Percentiles rank a stretch among this genome's conserved stretches.
Conservation (phyloP, 345 rosid genomes). For the Lepidium sativum region DNA sequence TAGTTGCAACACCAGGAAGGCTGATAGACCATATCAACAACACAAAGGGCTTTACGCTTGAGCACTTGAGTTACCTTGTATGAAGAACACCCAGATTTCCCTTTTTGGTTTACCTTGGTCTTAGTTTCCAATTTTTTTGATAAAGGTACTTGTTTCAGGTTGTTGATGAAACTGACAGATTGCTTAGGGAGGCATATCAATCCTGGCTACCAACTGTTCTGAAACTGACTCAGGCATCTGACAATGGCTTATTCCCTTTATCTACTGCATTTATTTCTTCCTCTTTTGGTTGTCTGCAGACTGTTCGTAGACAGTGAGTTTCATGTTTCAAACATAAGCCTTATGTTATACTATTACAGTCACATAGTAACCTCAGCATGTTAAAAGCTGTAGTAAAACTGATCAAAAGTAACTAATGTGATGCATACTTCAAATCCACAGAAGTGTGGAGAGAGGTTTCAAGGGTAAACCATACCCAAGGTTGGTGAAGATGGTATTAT, state of each 20-base stretch:
- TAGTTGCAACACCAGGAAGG: constrained; percentile 97
- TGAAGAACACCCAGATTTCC: constrained; percentile 13
- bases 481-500: constrained; percentile 78
- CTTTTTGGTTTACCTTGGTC: background rate
- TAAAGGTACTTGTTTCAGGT: constrained; percentile 42
- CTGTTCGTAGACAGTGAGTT: constrained; percentile 80
- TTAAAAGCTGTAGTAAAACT: background rate
- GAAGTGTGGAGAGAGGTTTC: constrained; percentile 81
- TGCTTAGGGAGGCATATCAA: constrained; percentile 92
- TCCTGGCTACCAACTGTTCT: constrained; percentile 95
- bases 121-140: background rate
- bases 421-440: constrained; percentile 11
- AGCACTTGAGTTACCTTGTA: constrained; percentile 94
- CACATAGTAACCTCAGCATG: background rate
- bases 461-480: constrained; percentile 75
- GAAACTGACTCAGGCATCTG: constrained; percentile 39
- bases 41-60: constrained; percentile 86
- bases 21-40: constrained; percentile 89
- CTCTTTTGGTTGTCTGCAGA: constrained; percentile 52
- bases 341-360: background rate
- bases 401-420: constrained; percentile 6
- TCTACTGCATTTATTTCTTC: constrained; percentile 25
- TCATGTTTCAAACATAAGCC: background rate
- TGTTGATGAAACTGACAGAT: constrained; percentile 92
- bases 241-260: constrained; percentile 30